These are phyloP conservation scores for Naegleria lovaniensis DNA, from an alignment of 208 protist species.

Conservation along the genomic window DNA sequence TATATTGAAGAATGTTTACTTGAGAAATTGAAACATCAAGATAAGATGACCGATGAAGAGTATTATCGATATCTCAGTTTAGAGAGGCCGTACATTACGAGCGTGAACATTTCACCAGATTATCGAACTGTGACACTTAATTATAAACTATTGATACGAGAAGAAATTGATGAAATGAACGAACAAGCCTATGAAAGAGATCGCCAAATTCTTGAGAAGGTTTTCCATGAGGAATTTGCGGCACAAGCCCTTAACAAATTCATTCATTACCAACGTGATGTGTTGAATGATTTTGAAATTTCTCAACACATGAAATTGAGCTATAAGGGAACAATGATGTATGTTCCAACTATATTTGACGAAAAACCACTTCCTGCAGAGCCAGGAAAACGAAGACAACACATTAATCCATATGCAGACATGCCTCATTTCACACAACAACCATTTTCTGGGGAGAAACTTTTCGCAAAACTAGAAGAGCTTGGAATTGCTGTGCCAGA, in stretches of 20 bases:
- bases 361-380: background rate
- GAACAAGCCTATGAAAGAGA: background rate
- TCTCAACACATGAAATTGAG: background rate
- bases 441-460: background rate
- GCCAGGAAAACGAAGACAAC: background rate
- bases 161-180: background rate
- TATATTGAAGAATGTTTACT: background rate
- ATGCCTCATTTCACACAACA: background rate
- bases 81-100: background rate
- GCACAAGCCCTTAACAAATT: background rate
- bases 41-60: background rate
- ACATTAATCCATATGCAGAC: background rate
- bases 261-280: background rate
- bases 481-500: background rate
- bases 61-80: background rate
- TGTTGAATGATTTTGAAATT: background rate
- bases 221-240: background rate
- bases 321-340: background rate
- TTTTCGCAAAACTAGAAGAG: background rate
- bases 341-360: background rate
- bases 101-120: background rate
- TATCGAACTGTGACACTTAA: background rate
- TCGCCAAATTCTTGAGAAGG: background rate
- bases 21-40: background rate
- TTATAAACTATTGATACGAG: background rate